Conservation (phyloP, 495 filamentous ascomycete species). For the Xylona heveae region DNA sequence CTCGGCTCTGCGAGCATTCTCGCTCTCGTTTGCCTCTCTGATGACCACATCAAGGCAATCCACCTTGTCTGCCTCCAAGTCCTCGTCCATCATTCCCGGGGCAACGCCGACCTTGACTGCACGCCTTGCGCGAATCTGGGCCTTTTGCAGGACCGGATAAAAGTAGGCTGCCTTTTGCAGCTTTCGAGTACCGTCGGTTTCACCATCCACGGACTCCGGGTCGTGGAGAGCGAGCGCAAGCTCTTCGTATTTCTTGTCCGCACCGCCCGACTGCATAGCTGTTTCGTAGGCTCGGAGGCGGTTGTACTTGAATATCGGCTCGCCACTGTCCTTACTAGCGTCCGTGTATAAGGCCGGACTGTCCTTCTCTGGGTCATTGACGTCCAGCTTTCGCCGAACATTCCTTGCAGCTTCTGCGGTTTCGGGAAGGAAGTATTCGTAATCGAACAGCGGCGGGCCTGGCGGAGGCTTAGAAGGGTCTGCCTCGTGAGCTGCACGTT, state of each 20-base stretch:
- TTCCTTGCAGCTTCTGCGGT: slow-evolving; percentile 29
- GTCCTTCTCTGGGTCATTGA: slow-evolving; percentile 45
- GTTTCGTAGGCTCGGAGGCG: slow-evolving; percentile 73
- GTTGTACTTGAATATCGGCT: slow-evolving; percentile 46
- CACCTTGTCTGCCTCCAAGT: slow-evolving; percentile 14
- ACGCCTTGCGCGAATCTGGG: slow-evolving; percentile 34
- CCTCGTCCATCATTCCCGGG: slow-evolving; percentile 20
- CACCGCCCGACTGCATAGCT: slow-evolving; percentile 37
- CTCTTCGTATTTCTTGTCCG: slow-evolving; percentile 29
- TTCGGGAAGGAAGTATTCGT: slow-evolving; percentile 58
- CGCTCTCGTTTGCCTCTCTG: slow-evolving; percentile 30
- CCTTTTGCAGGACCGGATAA: slow-evolving; percentile 65
- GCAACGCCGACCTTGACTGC: slow-evolving; percentile 24
- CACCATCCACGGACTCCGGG: slow-evolving; percentile 29
- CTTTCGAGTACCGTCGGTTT: slow-evolving; percentile 18
- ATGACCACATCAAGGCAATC: slow-evolving; percentile 33
- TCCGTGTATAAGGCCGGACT: slow-evolving; percentile 43
- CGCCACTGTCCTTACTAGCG: slow-evolving; percentile 18
- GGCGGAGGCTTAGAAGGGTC: slow-evolving; percentile 40
- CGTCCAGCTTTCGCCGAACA: slow-evolving; percentile 54
- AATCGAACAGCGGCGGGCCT: slow-evolving; percentile 41
- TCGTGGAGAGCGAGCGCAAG: slow-evolving; percentile 42
- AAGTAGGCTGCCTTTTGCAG: slow-evolving; percentile 63
- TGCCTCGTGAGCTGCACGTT: slow-evolving; percentile 34
- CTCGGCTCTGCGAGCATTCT: too few species aligned